Evolutionary conservation across 2,329 filamentous ascomycete genomes (phyloP).

Genomic region (Colletotrichum siamense): DNA sequence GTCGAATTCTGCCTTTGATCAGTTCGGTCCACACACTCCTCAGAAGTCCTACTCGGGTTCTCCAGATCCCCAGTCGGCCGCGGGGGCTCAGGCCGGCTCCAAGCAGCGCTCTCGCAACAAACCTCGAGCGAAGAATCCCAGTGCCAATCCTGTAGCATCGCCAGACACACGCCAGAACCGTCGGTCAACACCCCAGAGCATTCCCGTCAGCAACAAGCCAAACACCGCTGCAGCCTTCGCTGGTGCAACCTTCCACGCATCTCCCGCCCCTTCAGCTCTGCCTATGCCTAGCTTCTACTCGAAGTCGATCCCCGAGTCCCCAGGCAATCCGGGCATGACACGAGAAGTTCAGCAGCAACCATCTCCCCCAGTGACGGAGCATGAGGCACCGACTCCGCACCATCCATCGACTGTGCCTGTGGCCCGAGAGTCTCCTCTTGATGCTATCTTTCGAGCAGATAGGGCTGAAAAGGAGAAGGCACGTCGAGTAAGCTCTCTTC

Average conservation of each 20-base stretch:
- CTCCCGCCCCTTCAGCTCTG: conserved; percentile 86
- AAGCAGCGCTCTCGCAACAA: conserved; percentile 28
- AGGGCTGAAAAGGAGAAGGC: conserved; percentile 75
- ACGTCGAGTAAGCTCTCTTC: conserved; percentile 57
- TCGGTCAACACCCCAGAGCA: conserved; percentile 44
- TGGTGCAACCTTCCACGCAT: conserved; percentile 93
- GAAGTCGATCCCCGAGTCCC: conserved; percentile 74
- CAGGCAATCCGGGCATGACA: conserved; percentile 31
- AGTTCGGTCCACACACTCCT: conserved; percentile 50
- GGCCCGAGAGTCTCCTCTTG: conserved; percentile 75
- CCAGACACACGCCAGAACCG: conserved; percentile 47
- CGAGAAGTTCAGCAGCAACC: conserved; percentile 48
- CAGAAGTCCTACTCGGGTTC: conserved; percentile 45
- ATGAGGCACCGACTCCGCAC: conserved; percentile 53
- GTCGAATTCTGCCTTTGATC: conserved; percentile 35
- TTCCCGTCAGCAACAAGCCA: conserved; percentile 45
- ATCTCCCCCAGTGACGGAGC: conserved; percentile 59
- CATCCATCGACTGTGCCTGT: conserved; percentile 34
- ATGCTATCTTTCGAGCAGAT: conserved; percentile 90
- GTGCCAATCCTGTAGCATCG: conserved; percentile 33
- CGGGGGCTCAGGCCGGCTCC: conserved; percentile 31
- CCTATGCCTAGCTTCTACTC: conserved; percentile 89
- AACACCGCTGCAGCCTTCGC: conserved; percentile 73
- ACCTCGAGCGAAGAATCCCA: conserved; percentile 22
- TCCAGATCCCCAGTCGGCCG: conserved; percentile 34